Evolutionary conservation across 2,329 filamentous ascomycete genomes (phyloP).

Genomic region (Zymoseptoria passerinii): DNA sequence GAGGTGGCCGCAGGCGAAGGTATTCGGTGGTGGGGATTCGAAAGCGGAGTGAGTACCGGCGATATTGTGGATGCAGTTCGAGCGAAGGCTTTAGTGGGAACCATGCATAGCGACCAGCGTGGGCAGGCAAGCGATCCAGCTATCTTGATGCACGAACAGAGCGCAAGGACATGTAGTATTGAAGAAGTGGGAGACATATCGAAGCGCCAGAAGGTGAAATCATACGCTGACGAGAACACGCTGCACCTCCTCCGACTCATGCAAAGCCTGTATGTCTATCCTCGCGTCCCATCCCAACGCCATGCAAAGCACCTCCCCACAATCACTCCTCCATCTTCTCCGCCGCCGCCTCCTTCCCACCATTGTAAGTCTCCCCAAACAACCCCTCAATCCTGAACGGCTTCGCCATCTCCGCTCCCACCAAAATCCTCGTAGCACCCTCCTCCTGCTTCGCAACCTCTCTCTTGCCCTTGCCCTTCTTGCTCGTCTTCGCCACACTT

Average conservation of each 20-base stretch:
- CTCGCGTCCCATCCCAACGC: neutral
- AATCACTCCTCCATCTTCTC: constrained; percentile 14
- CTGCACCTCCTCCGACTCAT: neutral
- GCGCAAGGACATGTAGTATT: neutral
- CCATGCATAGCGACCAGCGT: neutral
- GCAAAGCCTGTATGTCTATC: neutral
- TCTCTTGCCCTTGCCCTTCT: constrained; percentile 47
- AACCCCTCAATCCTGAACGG: constrained; percentile 93
- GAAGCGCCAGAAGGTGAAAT: neutral
- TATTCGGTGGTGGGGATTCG: constrained; percentile 19
- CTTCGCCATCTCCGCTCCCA: constrained; percentile 85
- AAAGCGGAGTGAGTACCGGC: neutral
- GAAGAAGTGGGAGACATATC: neutral
- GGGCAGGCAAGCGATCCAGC: neutral
- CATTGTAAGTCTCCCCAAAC: constrained; percentile 59
- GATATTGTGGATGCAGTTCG: neutral
- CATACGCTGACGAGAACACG: neutral
- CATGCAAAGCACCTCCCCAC: neutral
- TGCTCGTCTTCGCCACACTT: constrained; percentile 10
- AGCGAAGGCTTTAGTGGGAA: neutral
- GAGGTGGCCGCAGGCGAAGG: constrained; percentile 33
- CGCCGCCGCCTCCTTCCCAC: constrained; percentile 24
- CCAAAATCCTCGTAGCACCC: constrained; percentile 49
- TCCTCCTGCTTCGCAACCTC: neutral
- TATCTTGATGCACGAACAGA: neutral